Evolutionary conservation across 2,329 filamentous ascomycete species (phyloP).

Genomic region (Colletotrichum scovillei): DNA sequence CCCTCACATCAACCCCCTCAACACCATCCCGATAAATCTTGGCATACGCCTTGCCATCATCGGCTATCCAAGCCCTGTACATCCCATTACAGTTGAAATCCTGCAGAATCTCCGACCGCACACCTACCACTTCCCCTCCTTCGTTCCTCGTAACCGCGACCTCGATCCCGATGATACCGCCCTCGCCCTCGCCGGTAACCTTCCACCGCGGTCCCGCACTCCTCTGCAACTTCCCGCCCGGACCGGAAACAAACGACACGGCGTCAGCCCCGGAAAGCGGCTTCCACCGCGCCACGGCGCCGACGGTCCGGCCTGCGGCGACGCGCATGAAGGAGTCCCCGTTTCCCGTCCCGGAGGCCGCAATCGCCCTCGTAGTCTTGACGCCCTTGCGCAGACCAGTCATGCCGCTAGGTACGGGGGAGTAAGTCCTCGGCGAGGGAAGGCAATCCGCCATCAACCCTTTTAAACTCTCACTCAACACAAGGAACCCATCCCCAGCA

Average conservation of each 20-base stretch:
- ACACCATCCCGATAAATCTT: slow-evolving; percentile 62
- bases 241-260: slow-evolving; percentile 74
- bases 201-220: slow-evolving; percentile 81
- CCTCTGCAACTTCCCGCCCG: slow-evolving; percentile 76
- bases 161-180: slow-evolving; percentile 88
- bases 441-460: slow-evolving; percentile 70
- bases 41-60: slow-evolving; percentile 66
- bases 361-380: slow-evolving; percentile 59
- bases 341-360: slow-evolving; percentile 84
- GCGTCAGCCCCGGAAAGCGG: slow-evolving; percentile 65
- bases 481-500: slow-evolving; percentile 42
- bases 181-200: slow-evolving; percentile 81
- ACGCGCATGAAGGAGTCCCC: slow-evolving; percentile 87
- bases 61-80: slow-evolving; percentile 83
- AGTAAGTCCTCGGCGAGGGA: slow-evolving; percentile 58
- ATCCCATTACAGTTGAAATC: slow-evolving; percentile 91
- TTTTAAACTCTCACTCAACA: slow-evolving; percentile 50
- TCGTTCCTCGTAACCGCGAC: slow-evolving; percentile 58
- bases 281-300: slow-evolving; percentile 76
- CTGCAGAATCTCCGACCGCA: slow-evolving; percentile 69
- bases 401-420: slow-evolving; percentile 40
- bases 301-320: slow-evolving; percentile 77
- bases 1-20: slow-evolving; percentile 29
- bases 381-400: not conserved
- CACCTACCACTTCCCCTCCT: slow-evolving; percentile 54